A percentile compares a stretch with the other conserved stretches of the same genome.
phyloP scores from a whole-genome alignment of 2,329 filamentous ascomycete species.

The Fusarium buxicola region DNA sequence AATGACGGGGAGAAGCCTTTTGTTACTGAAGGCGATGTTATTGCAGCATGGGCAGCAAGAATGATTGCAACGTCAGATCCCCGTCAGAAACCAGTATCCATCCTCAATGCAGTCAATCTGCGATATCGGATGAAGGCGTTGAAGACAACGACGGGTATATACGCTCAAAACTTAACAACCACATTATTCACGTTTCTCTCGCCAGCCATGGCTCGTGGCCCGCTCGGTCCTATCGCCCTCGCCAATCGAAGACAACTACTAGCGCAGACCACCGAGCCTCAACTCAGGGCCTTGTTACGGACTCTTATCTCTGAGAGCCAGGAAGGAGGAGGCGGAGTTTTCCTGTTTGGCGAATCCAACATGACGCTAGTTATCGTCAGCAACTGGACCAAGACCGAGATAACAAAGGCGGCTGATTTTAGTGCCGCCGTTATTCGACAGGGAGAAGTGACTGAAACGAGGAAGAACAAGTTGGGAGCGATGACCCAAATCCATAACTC shows the following conservation, averaged over 20 bases:
- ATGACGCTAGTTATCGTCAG: slow-evolving; percentile 51
- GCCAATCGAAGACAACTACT: slow-evolving; percentile 49
- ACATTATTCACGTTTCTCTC: slow-evolving; percentile 37
- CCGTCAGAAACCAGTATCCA: slow-evolving; percentile 38
- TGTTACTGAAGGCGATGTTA: slow-evolving; percentile 59
- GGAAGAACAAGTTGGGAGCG: slow-evolving; percentile 32
- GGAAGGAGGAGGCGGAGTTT: slow-evolving; percentile 30
- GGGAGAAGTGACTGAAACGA: slow-evolving; percentile 9
- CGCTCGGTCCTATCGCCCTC: slow-evolving; percentile 46
- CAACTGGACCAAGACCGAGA: slow-evolving; percentile 54
- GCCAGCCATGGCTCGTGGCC: slow-evolving; percentile 38
- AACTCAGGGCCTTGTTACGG: slow-evolving; percentile 48
- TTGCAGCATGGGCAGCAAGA: slow-evolving; percentile 55
- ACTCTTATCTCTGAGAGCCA: slow-evolving; percentile 33
- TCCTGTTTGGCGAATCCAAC: slow-evolving; percentile 49
- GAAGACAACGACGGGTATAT: slow-evolving; percentile 29
- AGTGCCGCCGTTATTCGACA: slow-evolving; percentile 42
- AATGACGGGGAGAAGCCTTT: slow-evolving; percentile 50
- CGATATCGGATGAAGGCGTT: slow-evolving; percentile 42
- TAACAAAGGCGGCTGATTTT: slow-evolving; percentile 54
- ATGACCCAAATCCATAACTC: slow-evolving; percentile 34
- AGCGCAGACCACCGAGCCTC: slow-evolving; percentile 50
- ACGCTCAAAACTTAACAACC: slow-evolving; percentile 46
- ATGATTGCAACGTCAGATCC: slow-evolving; percentile 38
- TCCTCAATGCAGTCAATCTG: slow-evolving; percentile 45